Evolutionary conservation across 345 rosid genomes (phyloP).

Genomic region (Eutrema japonicum): DNA sequence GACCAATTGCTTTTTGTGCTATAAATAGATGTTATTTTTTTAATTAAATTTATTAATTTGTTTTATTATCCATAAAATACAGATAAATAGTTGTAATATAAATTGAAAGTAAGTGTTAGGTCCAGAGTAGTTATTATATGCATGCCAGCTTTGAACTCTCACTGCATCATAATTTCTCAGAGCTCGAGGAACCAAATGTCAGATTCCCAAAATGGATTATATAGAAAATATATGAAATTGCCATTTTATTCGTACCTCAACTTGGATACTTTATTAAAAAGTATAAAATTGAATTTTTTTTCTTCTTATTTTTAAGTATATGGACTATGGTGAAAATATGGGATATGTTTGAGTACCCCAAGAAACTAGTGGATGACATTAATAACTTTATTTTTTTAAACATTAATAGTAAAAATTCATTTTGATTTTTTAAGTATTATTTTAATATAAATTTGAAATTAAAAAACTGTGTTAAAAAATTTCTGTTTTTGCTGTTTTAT

Average conservation of each 20-base stretch:
- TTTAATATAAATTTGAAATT: no score
- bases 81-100: not conserved
- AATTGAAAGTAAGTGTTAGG: conserved; percentile 32
- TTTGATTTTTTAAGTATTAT: no score
- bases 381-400: not conserved
- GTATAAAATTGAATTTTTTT: no score
- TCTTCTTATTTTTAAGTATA: no score
- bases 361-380: conserved; percentile 34
- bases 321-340: not conserved
- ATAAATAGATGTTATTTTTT: conserved; percentile 32
- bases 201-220: conserved; percentile 33
- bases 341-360: conserved; percentile 12
- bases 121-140: conserved; percentile 39
- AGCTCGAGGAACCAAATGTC: conserved; percentile 37
- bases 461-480: no score
- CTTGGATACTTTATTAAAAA: conserved; percentile 14
- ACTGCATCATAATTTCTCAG: conserved; percentile 34
- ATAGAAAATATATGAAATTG: conserved; percentile 3
- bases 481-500: no score
- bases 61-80: conserved; percentile 14
- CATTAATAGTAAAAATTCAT: no score
- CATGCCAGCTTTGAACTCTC: conserved; percentile 44
- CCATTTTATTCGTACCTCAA: conserved; percentile 34
- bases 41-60: not conserved
- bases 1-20: conserved; percentile 29